Base-by-base conservation (phyloP, 2,329 filamentous ascomycete species). In the Xylaria digitata region DNA sequence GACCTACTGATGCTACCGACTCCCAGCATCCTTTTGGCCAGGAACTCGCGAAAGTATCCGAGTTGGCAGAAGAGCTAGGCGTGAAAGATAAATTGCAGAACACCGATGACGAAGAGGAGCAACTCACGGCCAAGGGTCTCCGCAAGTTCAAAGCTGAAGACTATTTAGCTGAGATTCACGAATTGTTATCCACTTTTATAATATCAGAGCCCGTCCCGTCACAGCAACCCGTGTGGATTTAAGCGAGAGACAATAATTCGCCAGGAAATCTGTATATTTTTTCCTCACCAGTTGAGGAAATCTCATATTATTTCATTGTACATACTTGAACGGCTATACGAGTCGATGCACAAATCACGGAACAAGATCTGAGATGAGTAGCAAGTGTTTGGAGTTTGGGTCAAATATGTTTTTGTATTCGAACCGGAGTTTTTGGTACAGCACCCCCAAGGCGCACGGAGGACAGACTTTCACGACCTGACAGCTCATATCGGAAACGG, bases 1-100 rank as follows among this genome's bases (percentile, higher is more conserved):
- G 73, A 66, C 63, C 71, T 75, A 65, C 74, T 73, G 71, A 76
- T 46, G 62, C 59, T 56, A 40, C 64, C 13, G 71, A 75, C 70
- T 64, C 68, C 43, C 79, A 80, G 62, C 82, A 82, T 78, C 95
- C 95, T 0, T 98, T 98, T 75, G 93, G 93, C 60, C 90, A 91
- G 57, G 96, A 99, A 80, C 84, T 98, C 60, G 93, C 93, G 63
- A 92, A 98, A 80, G 92, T 98, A 26, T 93, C 94, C 60, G 96
- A 98, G 80, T 87, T 97, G 17, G 95, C 91, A 0, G 96, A 98
- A 80, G 94, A 97, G 79, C 95, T 93, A 73, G 89, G 89, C 48
- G 84, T 89, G 34, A 85, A 86, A 69, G 85, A 88, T 43, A 81
- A 85, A 69, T 77, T 86, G 66, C 84, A 85, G n/a, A 83, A 89